Percentiles rank a stretch among this genome's conserved stretches.
Conservation (phyloP, 2,329 filamentous ascomycete genomes). For the Phialophora chinensis region DNA sequence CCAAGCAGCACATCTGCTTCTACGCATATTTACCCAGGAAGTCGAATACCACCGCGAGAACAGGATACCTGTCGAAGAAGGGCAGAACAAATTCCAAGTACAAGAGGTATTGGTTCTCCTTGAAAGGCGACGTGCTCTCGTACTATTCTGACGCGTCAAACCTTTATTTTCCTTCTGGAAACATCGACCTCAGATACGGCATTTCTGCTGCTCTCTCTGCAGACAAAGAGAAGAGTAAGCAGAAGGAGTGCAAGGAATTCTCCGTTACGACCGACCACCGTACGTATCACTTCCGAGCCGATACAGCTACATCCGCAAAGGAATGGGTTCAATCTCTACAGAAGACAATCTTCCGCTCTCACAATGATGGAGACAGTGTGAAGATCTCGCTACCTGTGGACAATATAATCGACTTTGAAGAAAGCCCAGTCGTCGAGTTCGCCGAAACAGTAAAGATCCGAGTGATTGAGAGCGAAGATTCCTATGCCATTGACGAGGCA, state of each 20-base stretch:
- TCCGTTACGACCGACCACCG: slow-evolving; percentile 80
- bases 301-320: slow-evolving; percentile 84
- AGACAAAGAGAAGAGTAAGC: slow-evolving; percentile 67
- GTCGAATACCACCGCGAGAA: slow-evolving; percentile 77
- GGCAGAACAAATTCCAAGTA: slow-evolving; percentile 88
- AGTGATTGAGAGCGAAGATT: slow-evolving; percentile 91
- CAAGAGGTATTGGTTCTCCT: slow-evolving; percentile 87
- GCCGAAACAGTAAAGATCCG: slow-evolving; percentile 93
- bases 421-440: slow-evolving; percentile 87
- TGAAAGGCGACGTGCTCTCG: slow-evolving; percentile 89
- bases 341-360: slow-evolving; percentile 91
- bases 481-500: slow-evolving; percentile 92
- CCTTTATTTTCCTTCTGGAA: slow-evolving; percentile 87
- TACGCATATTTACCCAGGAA: slow-evolving; percentile 97
- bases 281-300: slow-evolving; percentile 85
- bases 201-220: slow-evolving; percentile 82
- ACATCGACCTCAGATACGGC: slow-evolving; percentile 89
- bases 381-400: slow-evolving; percentile 90
- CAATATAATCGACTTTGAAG: slow-evolving; percentile 90
- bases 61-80: slow-evolving; percentile 85
- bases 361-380: slow-evolving; percentile 95
- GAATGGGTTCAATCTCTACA: slow-evolving; percentile 97
- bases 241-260: slow-evolving; percentile 76
- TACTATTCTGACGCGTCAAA: slow-evolving; percentile 86
- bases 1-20: slow-evolving; percentile 90